A percentile compares a stretch with the other conserved stretches of the same genome.
These are phyloP conservation scores for Chenopodium berlandieri DNA, from an alignment of 148 eudicot genomes.

Conservation along the genomic window DNA sequence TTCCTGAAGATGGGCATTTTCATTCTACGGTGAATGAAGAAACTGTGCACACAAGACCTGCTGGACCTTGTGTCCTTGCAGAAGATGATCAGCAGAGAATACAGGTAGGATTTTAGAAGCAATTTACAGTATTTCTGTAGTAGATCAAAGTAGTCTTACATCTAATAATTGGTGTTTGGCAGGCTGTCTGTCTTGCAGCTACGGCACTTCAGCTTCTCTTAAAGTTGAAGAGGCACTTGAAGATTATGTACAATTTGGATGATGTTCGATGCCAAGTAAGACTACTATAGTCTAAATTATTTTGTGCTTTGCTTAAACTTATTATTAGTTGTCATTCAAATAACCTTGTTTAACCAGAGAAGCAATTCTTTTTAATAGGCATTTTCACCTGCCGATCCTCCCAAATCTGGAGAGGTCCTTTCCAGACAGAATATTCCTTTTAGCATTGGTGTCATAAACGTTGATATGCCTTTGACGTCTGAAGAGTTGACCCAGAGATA, in stretches of 20 bases:
- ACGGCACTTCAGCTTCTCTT: slow-evolving; percentile 80
- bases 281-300: neutral
- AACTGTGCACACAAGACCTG: slow-evolving; percentile 32
- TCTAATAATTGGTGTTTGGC: slow-evolving; percentile 25
- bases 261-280: slow-evolving; percentile 91
- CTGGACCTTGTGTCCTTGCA: slow-evolving; percentile 31
- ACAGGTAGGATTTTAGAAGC: slow-evolving; percentile 47
- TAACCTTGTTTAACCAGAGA: slow-evolving; percentile 8
- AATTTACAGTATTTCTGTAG: neutral
- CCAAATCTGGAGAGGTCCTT: slow-evolving; percentile 75
- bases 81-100: slow-evolving; percentile 59
- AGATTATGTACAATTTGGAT: slow-evolving; percentile 73
- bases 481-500: slow-evolving; percentile 78
- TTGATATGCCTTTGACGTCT: slow-evolving; percentile 55
- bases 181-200: slow-evolving; percentile 82
- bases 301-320: neutral
- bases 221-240: slow-evolving; percentile 89
- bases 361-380: slow-evolving; percentile 45
- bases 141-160: neutral
- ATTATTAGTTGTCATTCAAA: neutral
- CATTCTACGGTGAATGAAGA: slow-evolving; percentile 27
- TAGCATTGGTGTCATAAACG: slow-evolving; percentile 41
- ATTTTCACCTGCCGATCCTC: slow-evolving; percentile 78
- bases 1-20: slow-evolving; percentile 32
- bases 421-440: slow-evolving; percentile 78